phyloP scores from a whole-genome alignment of 169 alveolate species.

The Prorocentrum cordatum region DNA sequence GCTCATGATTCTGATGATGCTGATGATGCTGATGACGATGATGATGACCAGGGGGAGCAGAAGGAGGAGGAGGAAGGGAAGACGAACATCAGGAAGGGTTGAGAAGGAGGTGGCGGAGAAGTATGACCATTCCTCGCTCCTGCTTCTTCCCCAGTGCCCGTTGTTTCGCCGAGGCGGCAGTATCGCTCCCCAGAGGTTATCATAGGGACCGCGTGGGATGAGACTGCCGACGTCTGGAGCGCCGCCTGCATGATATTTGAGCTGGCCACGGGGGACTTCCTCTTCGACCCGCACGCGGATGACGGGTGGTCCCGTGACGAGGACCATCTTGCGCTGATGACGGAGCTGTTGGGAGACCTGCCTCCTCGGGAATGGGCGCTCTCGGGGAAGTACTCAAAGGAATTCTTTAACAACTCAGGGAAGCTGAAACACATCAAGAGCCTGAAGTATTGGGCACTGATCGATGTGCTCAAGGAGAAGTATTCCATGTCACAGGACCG shows the following conservation, averaged over 20 bases:
- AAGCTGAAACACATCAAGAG: slow-evolving; percentile 47
- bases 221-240: slow-evolving; percentile 62
- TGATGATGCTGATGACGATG: too few relatives aligned
- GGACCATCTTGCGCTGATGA: slow-evolving; percentile 38
- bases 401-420: slow-evolving; percentile 40
- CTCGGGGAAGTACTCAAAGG: slow-evolving; percentile 54
- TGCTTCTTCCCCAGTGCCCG: too few relatives aligned
- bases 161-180: too few relatives aligned
- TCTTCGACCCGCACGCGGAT: slow-evolving; percentile 32
- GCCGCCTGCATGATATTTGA: slow-evolving; percentile 65
- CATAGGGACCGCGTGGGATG: slow-evolving; percentile 46
- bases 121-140: too few relatives aligned
- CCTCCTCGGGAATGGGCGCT: neutral
- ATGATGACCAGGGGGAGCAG: too few relatives aligned
- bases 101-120: too few relatives aligned
- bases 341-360: slow-evolving; percentile 39
- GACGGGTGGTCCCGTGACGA: slow-evolving; percentile 35
- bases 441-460: too few relatives aligned
- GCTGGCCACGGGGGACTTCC: slow-evolving; percentile 50
- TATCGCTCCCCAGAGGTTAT: slow-evolving; percentile 21
- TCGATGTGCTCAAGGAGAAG: too few relatives aligned
- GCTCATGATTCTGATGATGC: too few relatives aligned
- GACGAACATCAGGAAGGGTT: too few relatives aligned
- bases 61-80: too few relatives aligned
- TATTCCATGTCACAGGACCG: too few relatives aligned